Evolutionary conservation across 306 rosid genomes (phyloP).

Genomic region (Senna tora): DNA sequence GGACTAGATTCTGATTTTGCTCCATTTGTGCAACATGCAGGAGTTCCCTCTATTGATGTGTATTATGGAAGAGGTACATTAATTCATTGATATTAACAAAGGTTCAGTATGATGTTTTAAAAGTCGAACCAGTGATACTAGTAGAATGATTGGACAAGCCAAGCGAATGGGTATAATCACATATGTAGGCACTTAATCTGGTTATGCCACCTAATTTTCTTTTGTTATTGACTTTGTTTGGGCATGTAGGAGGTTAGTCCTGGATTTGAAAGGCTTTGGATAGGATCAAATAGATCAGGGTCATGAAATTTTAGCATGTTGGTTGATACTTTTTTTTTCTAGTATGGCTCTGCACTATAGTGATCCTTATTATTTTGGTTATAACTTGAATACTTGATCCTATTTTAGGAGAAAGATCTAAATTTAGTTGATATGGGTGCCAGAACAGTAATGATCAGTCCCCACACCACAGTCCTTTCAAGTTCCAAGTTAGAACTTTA

Average conservation of each 20-base stretch:
- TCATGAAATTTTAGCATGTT: slow-evolving; percentile 11
- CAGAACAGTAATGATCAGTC: slow-evolving; percentile 6
- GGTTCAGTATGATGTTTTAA: slow-evolving; percentile 18
- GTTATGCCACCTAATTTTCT: slow-evolving; percentile 1
- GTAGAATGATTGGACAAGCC: slow-evolving; percentile 10
- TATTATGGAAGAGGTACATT: slow-evolving; percentile 86
- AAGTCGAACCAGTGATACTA: not conserved
- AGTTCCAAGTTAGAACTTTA: not conserved
- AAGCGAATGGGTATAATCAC: not conserved
- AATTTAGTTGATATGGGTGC: not conserved
- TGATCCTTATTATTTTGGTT: not conserved
- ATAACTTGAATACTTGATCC: not conserved
- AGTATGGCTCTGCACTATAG: not conserved
- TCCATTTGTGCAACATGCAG: slow-evolving; percentile 91
- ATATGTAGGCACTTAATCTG: slow-evolving; percentile 9
- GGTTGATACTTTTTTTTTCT: slow-evolving; percentile 2
- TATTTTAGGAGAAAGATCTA: not conserved
- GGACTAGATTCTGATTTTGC: slow-evolving; percentile 87
- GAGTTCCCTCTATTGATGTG: slow-evolving; percentile 82
- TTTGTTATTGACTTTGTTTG: not conserved
- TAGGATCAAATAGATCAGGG: not conserved
- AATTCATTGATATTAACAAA: not conserved
- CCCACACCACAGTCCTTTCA: not conserved
- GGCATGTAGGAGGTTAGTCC: not conserved
- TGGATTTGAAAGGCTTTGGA: slow-evolving; percentile 19